Base-by-base conservation (phyloP, 306 rosid species). In the Styphnolobium japonicum region DNA sequence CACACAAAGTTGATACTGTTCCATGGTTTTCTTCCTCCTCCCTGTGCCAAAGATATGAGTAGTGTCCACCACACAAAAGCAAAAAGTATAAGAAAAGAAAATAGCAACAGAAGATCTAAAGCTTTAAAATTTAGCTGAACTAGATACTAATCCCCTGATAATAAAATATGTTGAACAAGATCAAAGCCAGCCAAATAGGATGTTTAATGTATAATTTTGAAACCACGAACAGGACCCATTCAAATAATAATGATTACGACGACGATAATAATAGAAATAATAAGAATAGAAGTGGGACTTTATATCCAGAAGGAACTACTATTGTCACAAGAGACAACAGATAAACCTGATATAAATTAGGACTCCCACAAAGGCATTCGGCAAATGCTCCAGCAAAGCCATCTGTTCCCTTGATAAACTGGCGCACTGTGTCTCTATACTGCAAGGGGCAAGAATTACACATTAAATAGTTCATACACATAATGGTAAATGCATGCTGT, bases 321-420 rank as follows among this genome's bases (percentile, higher is more conserved):
- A 12, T 34, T 69, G 69, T 73, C 58, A 77, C 64, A 72, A 60
- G 81, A 72, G 58, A 57, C 74, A 73, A 14, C 62, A 43, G 64
- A 60, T 5, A 75, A 84, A 94, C 98, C 98, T 93, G 96, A 84
- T 95, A 95, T 78, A 92, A 79, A 78, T 91, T 95, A 77, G 98
- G 98, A 82, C 98, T 91, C 78, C 98, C 98, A 73, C 98, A 95
- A 72, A 95, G 92, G 87, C 94, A 92, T 86, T 91, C 86, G 34
- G 98, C 98, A 81, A 92, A 88, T 77, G 93, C 94, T 83, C 98
- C 98, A 48, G 98, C 87, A 88, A 92, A 91, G 67, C 97, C 98
- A 87, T 84, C 87, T 43, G 98, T 92, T 25, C 98, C 98, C 88
- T 95, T 93, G 84, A 95, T 88, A 92, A 95, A 95, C 78, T 86